Evolutionary conservation across 495 filamentous ascomycete species (phyloP).

Genomic region (Endocarpon pusillum): DNA sequence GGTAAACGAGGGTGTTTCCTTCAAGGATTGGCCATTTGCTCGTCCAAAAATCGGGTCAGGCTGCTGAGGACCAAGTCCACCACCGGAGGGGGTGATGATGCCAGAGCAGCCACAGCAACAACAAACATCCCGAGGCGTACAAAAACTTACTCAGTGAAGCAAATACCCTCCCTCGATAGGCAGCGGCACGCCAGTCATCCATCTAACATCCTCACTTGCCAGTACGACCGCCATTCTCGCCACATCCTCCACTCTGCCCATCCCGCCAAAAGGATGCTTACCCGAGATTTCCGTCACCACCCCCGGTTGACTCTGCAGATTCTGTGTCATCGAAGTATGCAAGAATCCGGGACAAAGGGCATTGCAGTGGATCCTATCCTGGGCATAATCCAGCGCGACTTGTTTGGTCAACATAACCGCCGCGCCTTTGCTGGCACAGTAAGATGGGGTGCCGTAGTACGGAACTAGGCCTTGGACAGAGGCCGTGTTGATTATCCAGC

Average conservation of each 20-base stretch:
- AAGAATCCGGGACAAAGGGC: conserved; percentile 33
- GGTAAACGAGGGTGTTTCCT: too few relatives aligned
- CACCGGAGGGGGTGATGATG: too few relatives aligned
- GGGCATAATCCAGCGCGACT: conserved; percentile 33
- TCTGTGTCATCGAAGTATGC: conserved; percentile 12
- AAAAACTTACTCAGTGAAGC: too few relatives aligned
- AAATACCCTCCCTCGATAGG: conserved; percentile 35
- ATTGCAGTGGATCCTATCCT: conserved; percentile 35
- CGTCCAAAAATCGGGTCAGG: too few relatives aligned
- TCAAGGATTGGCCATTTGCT: too few relatives aligned
- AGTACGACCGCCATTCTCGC: conserved; percentile 32
- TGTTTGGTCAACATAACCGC: conserved; percentile 31
- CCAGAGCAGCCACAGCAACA: too few relatives aligned
- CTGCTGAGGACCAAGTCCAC: too few relatives aligned
- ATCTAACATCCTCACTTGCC: conserved; percentile 30
- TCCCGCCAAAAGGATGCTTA: conserved; percentile 23
- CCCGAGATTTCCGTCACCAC: conserved; percentile 12
- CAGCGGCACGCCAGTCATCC: conserved; percentile 28
- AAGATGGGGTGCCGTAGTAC: conserved; percentile 14
- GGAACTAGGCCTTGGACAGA: conserved; percentile 29
- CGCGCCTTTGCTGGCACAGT: conserved; percentile 35
- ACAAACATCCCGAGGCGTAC: too few relatives aligned
- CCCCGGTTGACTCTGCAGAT: conserved; percentile 17
- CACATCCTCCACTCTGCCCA: conserved; percentile 29
- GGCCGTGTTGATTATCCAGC: conserved; percentile 40